A percentile compares a stretch with the other conserved stretches of the same genome.
Evolutionary conservation across 83 land plant genomes (phyloP).

Genomic region (Diphasiastrum complanatum): DNA sequence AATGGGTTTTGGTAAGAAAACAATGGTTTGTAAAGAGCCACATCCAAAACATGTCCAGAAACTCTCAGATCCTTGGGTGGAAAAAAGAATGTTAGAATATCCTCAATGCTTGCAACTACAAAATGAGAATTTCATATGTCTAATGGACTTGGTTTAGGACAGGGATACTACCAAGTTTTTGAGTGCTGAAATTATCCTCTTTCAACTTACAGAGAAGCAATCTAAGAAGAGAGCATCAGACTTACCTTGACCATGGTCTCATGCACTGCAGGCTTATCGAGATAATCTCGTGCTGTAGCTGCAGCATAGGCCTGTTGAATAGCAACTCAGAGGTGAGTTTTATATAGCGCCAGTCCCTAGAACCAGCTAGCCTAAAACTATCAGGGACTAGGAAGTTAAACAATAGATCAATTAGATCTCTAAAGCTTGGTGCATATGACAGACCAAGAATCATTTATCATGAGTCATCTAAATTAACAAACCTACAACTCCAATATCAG

Average conservation of each 20-base stretch:
- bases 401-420: not conserved
- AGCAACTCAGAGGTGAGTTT: not conserved
- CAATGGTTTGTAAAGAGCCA: too few relatives aligned
- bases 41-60: too few relatives aligned
- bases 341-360: not conserved
- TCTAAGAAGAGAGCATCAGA: not conserved
- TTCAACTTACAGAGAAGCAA: not conserved
- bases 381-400: not conserved
- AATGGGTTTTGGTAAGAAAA: too few relatives aligned
- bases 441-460: not conserved
- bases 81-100: too few relatives aligned
- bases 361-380: not conserved
- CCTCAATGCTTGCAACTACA: too few relatives aligned
- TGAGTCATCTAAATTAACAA: slow-evolving; percentile 2
- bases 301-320: slow-evolving; percentile 89
- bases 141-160: too few relatives aligned
- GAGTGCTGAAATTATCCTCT: not conserved
- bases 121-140: too few relatives aligned
- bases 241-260: slow-evolving; percentile 99
- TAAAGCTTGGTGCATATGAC: slow-evolving; percentile 2
- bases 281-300: slow-evolving; percentile 83
- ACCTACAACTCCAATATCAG: slow-evolving; percentile 4
- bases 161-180: not conserved
- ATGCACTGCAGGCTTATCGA: slow-evolving; percentile 95
- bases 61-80: too few relatives aligned